Evolutionary conservation across 805 yeast genomes (phyloP), one percentile per base, ranked within the genome.

Genomic region (Yamadazyma kitorensis): DNA sequence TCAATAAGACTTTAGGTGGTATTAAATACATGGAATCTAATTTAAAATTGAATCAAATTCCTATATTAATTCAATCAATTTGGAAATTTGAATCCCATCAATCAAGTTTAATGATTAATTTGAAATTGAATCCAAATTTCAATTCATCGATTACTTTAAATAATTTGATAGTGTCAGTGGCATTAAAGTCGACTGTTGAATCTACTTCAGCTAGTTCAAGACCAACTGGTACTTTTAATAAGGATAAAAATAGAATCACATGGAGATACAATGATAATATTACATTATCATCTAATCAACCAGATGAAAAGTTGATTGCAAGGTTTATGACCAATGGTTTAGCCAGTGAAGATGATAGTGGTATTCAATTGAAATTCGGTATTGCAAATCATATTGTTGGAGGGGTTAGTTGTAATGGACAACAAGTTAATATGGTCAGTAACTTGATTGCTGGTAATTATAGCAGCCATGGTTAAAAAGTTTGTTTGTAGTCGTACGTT

Each of bases 71-170:
- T 29, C 70, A 78, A 24, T 96, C 96, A 26, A 76, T 82, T 28
- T 93, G 98, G 98, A 83, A 88, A 52, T 83, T 82, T 53, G 96
- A 89, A 56, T 72, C 73, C 13, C 80, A 72, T 36, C 96, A 88
- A 62, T 80, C 96, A 1, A 82, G 95, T 46, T 82, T 91, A 37
- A 84, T 89, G 62, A 69, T 91, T 37, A 78, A 82, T 13, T 61
- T 86, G 42, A 73, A 71, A 52, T 69, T 84, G 40, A 62, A 76
- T 31, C 78, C 78, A 3, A 59, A 61, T 13, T 64, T 74, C 37
- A 43, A 60, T 4, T 41, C 50, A 1, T 37, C 39, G 9, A 51
- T 77, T 5, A 56, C 62, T 19, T 69, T 86, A 29, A 65, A 79
- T n/a, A 78, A 82, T 46, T 59, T 83, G 33, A 67, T 74, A 24